A percentile compares a stretch with the other conserved stretches of the same genome.
phyloP scores from a whole-genome alignment of 805 yeast genomes.

The Yamadazyma nakazawae region DNA sequence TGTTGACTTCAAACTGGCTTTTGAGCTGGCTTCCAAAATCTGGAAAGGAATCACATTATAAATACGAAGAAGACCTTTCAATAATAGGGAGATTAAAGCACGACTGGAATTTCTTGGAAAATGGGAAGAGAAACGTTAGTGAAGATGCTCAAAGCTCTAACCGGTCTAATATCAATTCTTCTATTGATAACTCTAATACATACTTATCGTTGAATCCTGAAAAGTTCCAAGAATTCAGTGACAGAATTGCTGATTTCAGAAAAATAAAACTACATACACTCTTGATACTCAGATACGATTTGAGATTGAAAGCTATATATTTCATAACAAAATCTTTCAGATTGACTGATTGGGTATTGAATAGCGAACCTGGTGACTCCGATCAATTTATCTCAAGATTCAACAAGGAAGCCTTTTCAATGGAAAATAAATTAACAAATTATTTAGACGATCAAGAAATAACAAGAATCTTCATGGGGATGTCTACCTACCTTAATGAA shows the following conservation, averaged over 20 bases:
- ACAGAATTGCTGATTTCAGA: constrained; percentile 30
- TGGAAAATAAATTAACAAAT: constrained; percentile 42
- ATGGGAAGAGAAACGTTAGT: constrained; percentile 23
- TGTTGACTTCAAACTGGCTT: constrained; percentile 55
- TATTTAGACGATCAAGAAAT: constrained; percentile 31
- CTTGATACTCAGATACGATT: constrained; percentile 54
- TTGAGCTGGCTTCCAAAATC: constrained; percentile 57
- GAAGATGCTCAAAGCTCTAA: constrained; percentile 15
- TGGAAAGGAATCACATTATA: constrained; percentile 39
- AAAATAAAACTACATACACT: constrained; percentile 36
- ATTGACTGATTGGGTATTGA: constrained; percentile 49
- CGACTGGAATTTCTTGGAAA: constrained; percentile 42
- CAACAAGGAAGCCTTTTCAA: constrained; percentile 46
- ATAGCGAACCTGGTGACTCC: constrained; percentile 55
- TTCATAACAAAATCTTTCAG: constrained; percentile 48
- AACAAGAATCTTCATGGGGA: constrained; percentile 40
- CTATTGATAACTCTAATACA: constrained; percentile 17
- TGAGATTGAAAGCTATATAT: constrained; percentile 51
- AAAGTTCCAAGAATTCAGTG: constrained; percentile 34
- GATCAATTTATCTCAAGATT: constrained; percentile 52
- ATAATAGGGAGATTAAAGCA: constrained; percentile 33
- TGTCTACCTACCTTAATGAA: constrained; percentile 49
- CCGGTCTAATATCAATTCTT: constrained; percentile 2
- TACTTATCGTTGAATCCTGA: constrained; percentile 32
- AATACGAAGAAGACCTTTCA: constrained; percentile 20